Evolutionary conservation across 345 rosid genomes (phyloP).

Genomic region (Conringia planisiliqua): DNA sequence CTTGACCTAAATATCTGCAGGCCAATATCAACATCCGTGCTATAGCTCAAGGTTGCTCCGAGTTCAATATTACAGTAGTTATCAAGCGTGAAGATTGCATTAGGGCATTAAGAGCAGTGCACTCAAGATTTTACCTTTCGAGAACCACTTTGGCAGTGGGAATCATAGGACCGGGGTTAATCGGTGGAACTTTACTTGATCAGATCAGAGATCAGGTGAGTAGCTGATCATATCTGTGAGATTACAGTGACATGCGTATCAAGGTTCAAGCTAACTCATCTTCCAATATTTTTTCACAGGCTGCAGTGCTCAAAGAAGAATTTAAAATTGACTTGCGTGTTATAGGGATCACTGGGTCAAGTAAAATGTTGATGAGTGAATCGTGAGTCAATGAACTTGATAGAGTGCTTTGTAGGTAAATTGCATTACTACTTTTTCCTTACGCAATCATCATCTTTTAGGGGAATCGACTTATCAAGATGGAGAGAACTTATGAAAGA

Average conservation of each 20-base stretch:
- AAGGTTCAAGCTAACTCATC: neutral
- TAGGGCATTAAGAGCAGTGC: constrained; percentile 89
- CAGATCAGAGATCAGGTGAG: constrained; percentile 89
- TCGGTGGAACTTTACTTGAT: constrained; percentile 84
- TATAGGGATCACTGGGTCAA: constrained; percentile 82
- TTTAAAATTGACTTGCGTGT: constrained; percentile 95
- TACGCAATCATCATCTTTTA: constrained; percentile 25
- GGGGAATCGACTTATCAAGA: constrained; percentile 73
- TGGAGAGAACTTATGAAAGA: constrained; percentile 73
- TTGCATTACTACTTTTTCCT: neutral
- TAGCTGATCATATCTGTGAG: neutral
- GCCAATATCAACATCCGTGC: constrained; percentile 91
- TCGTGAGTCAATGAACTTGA: constrained; percentile 46
- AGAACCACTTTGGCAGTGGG: constrained; percentile 90
- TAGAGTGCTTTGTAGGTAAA: neutral
- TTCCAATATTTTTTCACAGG: constrained; percentile 45
- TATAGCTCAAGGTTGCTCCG: constrained; percentile 98
- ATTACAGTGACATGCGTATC: neutral
- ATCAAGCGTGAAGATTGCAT: constrained; percentile 86
- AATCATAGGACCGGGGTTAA: constrained; percentile 93
- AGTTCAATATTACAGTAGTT: constrained; percentile 89
- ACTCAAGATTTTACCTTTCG: constrained; percentile 89
- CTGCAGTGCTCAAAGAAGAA: constrained; percentile 86
- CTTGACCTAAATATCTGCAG: constrained; percentile 39
- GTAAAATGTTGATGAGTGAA: constrained; percentile 77